Base-by-base conservation (phyloP, 2,329 filamentous ascomycete genomes). In the Phialophora expanda region DNA sequence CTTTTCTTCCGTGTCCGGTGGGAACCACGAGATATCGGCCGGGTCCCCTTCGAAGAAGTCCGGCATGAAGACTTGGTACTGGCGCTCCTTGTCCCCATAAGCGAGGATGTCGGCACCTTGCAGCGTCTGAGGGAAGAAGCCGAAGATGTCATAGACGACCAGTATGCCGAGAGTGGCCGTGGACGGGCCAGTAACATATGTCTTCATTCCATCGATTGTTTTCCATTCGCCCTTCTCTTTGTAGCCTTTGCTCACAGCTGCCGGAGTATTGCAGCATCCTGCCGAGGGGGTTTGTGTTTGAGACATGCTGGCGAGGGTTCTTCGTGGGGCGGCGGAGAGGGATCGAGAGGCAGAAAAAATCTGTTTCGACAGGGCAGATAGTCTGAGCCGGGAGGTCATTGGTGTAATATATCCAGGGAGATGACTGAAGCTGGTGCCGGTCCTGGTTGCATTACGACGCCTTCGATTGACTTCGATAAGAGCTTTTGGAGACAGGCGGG, bases 11-110 rank as follows among this genome's bases (percentile, higher is more conserved):
- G 79, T 87, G 74, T 86, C 80, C 17, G 86, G 85, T 0, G 85
- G 85, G 75, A 85, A 87, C 84, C 85, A 87, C 59, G 79, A 80
- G 72, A 88, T 86, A 71, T 85, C 84, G 66, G 83, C 86, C 41
- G 91, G 90, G 70, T 86, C 84, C 76, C 91, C 93, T 66, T 90
- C 85, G 82, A 97, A 96, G 84, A 91, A 94, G 80, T 97, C 93
- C 30, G 93, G 93, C 69, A 97, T 93, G 79, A 93, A 93, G 71
- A 97, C 91, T 72, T 88, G 88, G 82, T 96, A 95, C 74, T 90
- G 87, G 66, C 82, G 76, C 81, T 85, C 78, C 87, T 90, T 90
- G 84, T 89, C 82, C 38, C 82, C 80, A 71, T 80, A 78, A 30
- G 86, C 84, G 50, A 88, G 83, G 72, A 88, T 88, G 71, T 89